These are phyloP conservation scores for Daldinia decipiens DNA, from an alignment of 495 filamentous ascomycete species.

Conservation along the genomic window DNA sequence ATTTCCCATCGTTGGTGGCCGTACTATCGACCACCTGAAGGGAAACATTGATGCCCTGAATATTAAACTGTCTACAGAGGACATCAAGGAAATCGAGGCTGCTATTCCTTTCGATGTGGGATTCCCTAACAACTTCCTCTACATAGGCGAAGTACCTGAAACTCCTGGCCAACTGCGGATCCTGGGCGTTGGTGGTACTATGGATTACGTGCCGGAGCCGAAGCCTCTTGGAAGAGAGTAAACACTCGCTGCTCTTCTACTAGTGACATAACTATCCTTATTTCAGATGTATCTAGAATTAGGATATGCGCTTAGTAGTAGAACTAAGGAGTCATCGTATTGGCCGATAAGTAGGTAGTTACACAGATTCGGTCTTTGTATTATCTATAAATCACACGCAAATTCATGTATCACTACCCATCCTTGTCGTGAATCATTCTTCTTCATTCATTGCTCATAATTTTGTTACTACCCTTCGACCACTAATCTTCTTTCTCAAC, in stretches of 20 bases:
- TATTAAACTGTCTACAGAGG: slow-evolving; percentile 64
- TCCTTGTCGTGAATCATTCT: neutral
- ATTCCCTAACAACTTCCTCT: slow-evolving; percentile 67
- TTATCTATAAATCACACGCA: too few relatives aligned
- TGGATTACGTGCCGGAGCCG: slow-evolving; percentile 55
- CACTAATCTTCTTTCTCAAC: too few relatives aligned
- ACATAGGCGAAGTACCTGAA: slow-evolving; percentile 48
- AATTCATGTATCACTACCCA: neutral
- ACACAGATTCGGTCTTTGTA: too few relatives aligned
- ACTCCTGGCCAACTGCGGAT: slow-evolving; percentile 57
- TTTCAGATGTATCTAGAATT: too few relatives aligned
- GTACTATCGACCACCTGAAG: slow-evolving; percentile 71
- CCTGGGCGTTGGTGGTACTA: slow-evolving; percentile 54
- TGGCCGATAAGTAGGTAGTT: too few relatives aligned
- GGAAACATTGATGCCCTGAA: slow-evolving; percentile 72
- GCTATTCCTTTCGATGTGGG: slow-evolving; percentile 70
- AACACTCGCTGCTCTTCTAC: neutral
- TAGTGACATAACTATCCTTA: too few relatives aligned
- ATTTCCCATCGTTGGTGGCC: slow-evolving; percentile 76
- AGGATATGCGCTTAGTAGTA: too few relatives aligned
- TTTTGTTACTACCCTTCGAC: too few relatives aligned
- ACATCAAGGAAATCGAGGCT: slow-evolving; percentile 72
- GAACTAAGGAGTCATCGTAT: too few relatives aligned
- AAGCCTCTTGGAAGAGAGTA: slow-evolving; percentile 44
- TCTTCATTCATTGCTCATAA: neutral